Percentiles rank a stretch among this genome's conserved stretches.
Conservation (phyloP, 2,329 filamentous ascomycete genomes). For the Decorospora gaudefroyi region DNA sequence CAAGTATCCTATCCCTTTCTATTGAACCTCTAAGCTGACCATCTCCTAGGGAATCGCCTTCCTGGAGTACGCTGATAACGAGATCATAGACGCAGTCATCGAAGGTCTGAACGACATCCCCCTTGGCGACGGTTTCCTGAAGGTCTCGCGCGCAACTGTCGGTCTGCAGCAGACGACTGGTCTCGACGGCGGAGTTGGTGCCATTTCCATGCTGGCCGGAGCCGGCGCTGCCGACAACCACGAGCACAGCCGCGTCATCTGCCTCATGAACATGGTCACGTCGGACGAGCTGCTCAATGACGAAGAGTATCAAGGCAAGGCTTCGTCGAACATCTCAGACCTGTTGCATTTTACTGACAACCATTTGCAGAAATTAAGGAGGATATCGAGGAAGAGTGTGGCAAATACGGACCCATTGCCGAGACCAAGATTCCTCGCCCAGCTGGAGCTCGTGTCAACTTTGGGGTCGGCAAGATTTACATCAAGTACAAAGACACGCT, state of each 20-base stretch:
- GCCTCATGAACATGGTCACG: conserved; percentile 98
- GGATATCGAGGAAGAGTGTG: conserved; percentile 89
- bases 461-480: conserved; percentile 96
- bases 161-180: conserved; percentile 91
- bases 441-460: conserved; percentile 76
- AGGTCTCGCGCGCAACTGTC: conserved; percentile 86
- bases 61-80: conserved; percentile 85
- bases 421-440: conserved; percentile 95
- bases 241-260: conserved; percentile 81
- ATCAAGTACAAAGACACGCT: conserved; percentile 86
- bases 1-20: conserved; percentile 55
- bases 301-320: conserved; percentile 83
- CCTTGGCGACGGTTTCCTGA: conserved; percentile 82
- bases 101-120: conserved; percentile 93
- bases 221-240: conserved; percentile 74
- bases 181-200: conserved; percentile 93
- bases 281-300: conserved; percentile 90
- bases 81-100: conserved; percentile 80
- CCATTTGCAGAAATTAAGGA: conserved; percentile 90
- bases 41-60: conserved; percentile 81
- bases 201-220: conserved; percentile 96
- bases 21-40: conserved; percentile 25
- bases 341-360: conserved; percentile 7
- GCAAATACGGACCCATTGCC: conserved; percentile 82
- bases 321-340: conserved; percentile 49